These are phyloP conservation scores for Chaetomiaceae sp. DNA, from an alignment of 2,329 filamentous ascomycete genomes.

Conservation along the genomic window DNA sequence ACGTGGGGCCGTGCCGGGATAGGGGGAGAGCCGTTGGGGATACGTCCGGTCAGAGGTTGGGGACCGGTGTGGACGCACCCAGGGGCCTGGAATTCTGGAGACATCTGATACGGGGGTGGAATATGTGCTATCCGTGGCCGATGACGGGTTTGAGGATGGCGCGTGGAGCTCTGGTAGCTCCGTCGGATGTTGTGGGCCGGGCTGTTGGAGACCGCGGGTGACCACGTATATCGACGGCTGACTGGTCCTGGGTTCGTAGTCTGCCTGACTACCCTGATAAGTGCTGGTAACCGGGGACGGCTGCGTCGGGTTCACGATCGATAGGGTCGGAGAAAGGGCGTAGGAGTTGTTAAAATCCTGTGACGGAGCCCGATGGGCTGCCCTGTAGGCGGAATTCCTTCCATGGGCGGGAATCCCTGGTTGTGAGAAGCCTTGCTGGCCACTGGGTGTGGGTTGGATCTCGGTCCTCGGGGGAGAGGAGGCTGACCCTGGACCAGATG, in stretches of 20 bases:
- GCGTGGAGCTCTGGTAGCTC: constrained; percentile 33
- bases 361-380: neutral
- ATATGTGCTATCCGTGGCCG: constrained; percentile 44
- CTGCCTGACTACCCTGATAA: constrained; percentile 24
- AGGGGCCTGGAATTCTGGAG: constrained; percentile 24
- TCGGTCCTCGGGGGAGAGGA: constrained; percentile 11
- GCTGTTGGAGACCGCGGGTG: constrained; percentile 27
- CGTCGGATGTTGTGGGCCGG: constrained; percentile 31
- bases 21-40: constrained; percentile 28
- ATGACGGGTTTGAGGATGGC: constrained; percentile 39
- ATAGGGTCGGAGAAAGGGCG: constrained; percentile 17
- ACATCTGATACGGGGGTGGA: constrained; percentile 42
- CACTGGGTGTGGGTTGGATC: constrained; percentile 13
- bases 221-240: constrained; percentile 26
- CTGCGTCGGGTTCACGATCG: constrained; percentile 25
- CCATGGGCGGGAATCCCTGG: constrained; percentile 2
- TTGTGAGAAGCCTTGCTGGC: constrained; percentile 13
- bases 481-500: neutral
- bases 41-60: constrained; percentile 32
- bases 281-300: constrained; percentile 10
- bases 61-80: constrained; percentile 27
- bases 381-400: constrained; percentile 4
- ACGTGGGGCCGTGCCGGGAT: constrained; percentile 18
- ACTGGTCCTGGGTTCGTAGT: constrained; percentile 28
- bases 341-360: constrained; percentile 11